phyloP scores from a whole-genome alignment of 192 early-diverging fungal species.

The Phycomyces blakesleeanus region DNA sequence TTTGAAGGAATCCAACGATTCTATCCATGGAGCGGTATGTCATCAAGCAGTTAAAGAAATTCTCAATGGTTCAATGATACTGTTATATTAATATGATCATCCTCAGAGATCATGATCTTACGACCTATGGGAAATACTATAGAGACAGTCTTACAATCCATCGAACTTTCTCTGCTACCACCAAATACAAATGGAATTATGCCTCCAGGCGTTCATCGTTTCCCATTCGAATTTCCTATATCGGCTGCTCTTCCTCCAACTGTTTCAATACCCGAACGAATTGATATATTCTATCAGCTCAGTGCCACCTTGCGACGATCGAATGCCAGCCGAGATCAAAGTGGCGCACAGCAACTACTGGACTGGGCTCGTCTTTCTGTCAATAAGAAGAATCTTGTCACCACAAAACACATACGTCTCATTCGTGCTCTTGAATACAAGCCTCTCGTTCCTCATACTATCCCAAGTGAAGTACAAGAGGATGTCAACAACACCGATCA shows the following conservation, averaged over 20 bases:
- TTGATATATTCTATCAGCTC: conserved; percentile 24
- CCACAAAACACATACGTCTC: conserved; percentile 4
- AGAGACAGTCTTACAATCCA: conserved; percentile 21
- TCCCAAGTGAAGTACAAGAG: background rate
- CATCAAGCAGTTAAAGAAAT: background rate
- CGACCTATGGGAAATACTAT: background rate
- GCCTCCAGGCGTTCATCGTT: conserved; percentile 19
- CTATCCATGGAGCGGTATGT: conserved; percentile 21
- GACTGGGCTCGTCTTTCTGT: conserved; percentile 8
- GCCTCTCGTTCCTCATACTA: background rate
- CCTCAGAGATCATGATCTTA: conserved; percentile 6
- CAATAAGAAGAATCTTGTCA: conserved; percentile 4
- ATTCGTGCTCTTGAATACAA: conserved; percentile 15
- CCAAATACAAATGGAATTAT: conserved; percentile 19
- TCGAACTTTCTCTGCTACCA: conserved; percentile 29
- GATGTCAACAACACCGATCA: background rate
- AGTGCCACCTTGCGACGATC: conserved; percentile 10
- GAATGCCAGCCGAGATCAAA: background rate
- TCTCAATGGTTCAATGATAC: too few species aligned
- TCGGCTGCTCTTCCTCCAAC: conserved; percentile 23
- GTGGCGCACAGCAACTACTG: background rate
- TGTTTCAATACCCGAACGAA: conserved; percentile 9
- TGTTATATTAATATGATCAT: background rate
- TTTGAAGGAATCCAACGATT: conserved; percentile 27
- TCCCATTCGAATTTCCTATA: conserved; percentile 35